Evolutionary conservation across 495 filamentous ascomycete species (phyloP).

Genomic region (Penicillium coffeae): DNA sequence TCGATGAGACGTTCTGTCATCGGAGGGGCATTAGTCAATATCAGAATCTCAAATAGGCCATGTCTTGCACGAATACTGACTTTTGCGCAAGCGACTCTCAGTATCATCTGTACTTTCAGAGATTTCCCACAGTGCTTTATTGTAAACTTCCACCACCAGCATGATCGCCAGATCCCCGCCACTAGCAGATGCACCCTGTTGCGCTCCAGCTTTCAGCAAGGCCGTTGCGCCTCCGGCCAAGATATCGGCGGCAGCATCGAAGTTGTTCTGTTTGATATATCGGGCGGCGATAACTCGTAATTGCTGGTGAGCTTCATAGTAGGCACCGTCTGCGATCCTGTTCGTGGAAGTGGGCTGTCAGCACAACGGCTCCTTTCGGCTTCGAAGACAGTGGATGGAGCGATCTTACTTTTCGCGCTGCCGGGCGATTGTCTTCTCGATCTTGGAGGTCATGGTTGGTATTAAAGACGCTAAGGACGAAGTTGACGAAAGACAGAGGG

Average conservation of each 20-base stretch:
- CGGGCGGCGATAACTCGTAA: conserved; percentile 88
- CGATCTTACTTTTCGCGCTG: conserved; percentile 61
- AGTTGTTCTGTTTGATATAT: conserved; percentile 83
- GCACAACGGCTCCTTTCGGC: conserved; percentile 1
- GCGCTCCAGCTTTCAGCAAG: conserved; percentile 73
- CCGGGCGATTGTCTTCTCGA: conserved; percentile 69
- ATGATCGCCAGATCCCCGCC: conserved; percentile 86
- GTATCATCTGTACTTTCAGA: conserved; percentile 52
- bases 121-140: conserved; percentile 72
- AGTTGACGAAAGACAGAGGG: too few species aligned
- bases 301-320: conserved; percentile 97
- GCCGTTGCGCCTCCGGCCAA: conserved; percentile 79
- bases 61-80: conserved; percentile 22
- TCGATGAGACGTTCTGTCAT: conserved; percentile 51
- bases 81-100: conserved; percentile 39
- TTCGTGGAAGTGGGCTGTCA: conserved; percentile 9
- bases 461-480: too few species aligned
- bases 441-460: conserved; percentile 57
- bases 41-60: not conserved
- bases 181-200: conserved; percentile 71
- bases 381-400: not conserved
- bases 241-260: conserved; percentile 77
- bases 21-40: not conserved
- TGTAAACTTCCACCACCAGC: conserved; percentile 82
- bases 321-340: conserved; percentile 88